Evolutionary conservation across 768 basidiomycete species (phyloP).

Genomic region (Tricholoma matsutake): DNA sequence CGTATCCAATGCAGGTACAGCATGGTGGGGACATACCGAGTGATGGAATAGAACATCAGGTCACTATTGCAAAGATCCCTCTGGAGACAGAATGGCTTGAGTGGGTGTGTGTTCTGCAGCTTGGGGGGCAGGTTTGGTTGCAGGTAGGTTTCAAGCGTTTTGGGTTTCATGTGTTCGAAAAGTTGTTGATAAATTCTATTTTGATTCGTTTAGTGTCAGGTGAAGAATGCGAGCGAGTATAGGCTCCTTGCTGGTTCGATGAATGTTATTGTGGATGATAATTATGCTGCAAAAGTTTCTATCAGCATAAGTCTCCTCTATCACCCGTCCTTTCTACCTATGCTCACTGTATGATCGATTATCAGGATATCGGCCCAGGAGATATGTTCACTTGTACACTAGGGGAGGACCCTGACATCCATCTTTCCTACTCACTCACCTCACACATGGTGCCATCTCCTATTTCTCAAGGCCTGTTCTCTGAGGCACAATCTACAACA

Average conservation of each 20-base stretch:
- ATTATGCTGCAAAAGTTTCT: slow-evolving; percentile 50
- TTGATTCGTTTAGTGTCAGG: slow-evolving; percentile 34
- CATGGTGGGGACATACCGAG: slow-evolving; percentile 49
- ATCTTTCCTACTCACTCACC: slow-evolving; percentile 44
- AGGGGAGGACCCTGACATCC: slow-evolving; percentile 42
- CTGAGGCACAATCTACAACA: slow-evolving; percentile 41
- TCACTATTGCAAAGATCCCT: slow-evolving; percentile 46
- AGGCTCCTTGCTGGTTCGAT: slow-evolving; percentile 52
- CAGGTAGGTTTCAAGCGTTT: slow-evolving; percentile 32
- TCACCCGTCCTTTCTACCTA: background rate
- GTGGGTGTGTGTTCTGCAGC: slow-evolving; percentile 48
- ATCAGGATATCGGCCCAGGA: slow-evolving; percentile 43
- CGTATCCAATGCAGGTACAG: slow-evolving; percentile 38
- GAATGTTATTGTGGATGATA: slow-evolving; percentile 54
- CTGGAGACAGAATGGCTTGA: slow-evolving; percentile 41
- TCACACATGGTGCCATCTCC: slow-evolving; percentile 24
- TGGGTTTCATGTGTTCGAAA: background rate
- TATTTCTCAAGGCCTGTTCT: slow-evolving; percentile 38
- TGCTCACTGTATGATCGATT: background rate
- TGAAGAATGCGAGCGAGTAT: slow-evolving; percentile 59
- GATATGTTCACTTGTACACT: slow-evolving; percentile 56
- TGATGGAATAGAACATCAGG: slow-evolving; percentile 53
- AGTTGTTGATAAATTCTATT: background rate
- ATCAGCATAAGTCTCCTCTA: slow-evolving; percentile 34
- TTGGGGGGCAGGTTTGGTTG: slow-evolving; percentile 47